A percentile compares a stretch with the other conserved stretches of the same genome.
Conservation (phyloP, 768 basidiomycete species). For the Termitomyces eurrhizus region DNA sequence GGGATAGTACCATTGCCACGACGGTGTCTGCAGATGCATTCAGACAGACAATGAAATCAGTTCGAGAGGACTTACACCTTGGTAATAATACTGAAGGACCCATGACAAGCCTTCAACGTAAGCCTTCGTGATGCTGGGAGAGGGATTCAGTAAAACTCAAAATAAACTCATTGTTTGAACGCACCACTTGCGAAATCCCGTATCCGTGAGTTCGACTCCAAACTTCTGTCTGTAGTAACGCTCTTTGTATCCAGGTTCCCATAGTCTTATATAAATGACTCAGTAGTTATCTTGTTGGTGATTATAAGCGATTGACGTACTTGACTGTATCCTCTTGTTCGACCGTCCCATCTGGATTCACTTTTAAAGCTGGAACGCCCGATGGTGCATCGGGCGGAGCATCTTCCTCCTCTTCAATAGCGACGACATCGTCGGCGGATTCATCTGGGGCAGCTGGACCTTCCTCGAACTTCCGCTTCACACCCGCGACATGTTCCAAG, state of each 20-base stretch:
- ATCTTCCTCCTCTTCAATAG: conserved; percentile 51
- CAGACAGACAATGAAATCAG: neutral
- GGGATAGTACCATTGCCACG: conserved; percentile 99
- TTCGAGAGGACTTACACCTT: conserved; percentile 63
- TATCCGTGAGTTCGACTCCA: conserved; percentile 65
- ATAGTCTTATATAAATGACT: conserved; percentile 54
- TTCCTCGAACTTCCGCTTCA: conserved; percentile 49
- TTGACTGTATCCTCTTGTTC: conserved; percentile 92
- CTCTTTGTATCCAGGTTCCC: conserved; percentile 94
- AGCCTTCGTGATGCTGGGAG: conserved; percentile 62
- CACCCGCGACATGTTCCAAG: conserved; percentile 21
- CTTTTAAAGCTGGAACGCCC: conserved; percentile 57
- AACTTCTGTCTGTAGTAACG: conserved; percentile 96
- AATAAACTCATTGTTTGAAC: conserved; percentile 19
- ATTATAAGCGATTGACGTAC: conserved; percentile 42
- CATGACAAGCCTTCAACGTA: conserved; percentile 95
- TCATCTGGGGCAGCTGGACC: conserved; percentile 35
- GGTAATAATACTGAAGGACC: conserved; percentile 98
- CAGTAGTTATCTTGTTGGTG: neutral
- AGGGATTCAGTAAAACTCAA: neutral
- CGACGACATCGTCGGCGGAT: conserved; percentile 40
- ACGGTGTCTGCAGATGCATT: conserved; percentile 60
- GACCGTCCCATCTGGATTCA: conserved; percentile 89
- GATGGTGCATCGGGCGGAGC: conserved; percentile 35
- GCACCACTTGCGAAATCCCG: conserved; percentile 69